Evolutionary conservation across 495 filamentous ascomycete species (phyloP).

Genomic region (Penicillium tannophilum): DNA sequence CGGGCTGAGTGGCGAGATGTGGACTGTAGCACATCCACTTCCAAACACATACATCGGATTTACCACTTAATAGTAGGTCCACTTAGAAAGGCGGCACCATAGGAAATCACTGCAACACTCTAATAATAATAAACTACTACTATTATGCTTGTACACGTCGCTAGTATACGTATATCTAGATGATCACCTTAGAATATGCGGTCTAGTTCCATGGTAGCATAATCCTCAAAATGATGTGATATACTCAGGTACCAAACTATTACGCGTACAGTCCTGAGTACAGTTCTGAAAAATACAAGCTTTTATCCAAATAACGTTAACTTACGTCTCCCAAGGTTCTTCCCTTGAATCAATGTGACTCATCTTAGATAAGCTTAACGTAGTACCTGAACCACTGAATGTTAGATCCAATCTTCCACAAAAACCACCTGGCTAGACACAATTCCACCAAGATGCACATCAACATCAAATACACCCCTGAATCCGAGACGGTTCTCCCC

Average conservation of each 20-base stretch:
- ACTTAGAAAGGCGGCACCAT: neutral
- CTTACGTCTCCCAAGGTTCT: neutral
- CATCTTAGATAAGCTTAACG: too few species aligned
- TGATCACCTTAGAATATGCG: too few species aligned
- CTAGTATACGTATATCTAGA: neutral
- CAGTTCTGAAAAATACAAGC: neutral
- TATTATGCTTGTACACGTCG: neutral
- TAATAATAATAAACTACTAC: neutral
- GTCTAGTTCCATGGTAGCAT: neutral
- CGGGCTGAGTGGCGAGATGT: neutral
- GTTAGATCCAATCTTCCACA: neutral
- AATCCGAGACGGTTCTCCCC: constrained; percentile 14
- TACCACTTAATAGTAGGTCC: neutral
- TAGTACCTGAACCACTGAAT: neutral
- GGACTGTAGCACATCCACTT: neutral
- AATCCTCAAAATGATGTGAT: neutral
- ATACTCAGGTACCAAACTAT: neutral
- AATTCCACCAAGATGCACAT: constrained; percentile 12
- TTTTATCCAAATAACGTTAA: neutral
- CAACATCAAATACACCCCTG: neutral
- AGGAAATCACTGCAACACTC: too few species aligned
- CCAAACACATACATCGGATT: too few species aligned
- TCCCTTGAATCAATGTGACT: too few species aligned
- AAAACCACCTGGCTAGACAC: neutral
- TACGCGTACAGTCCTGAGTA: neutral